Base-by-base conservation (phyloP, 2,329 filamentous ascomycete species). In the Cladosporium phlei region DNA sequence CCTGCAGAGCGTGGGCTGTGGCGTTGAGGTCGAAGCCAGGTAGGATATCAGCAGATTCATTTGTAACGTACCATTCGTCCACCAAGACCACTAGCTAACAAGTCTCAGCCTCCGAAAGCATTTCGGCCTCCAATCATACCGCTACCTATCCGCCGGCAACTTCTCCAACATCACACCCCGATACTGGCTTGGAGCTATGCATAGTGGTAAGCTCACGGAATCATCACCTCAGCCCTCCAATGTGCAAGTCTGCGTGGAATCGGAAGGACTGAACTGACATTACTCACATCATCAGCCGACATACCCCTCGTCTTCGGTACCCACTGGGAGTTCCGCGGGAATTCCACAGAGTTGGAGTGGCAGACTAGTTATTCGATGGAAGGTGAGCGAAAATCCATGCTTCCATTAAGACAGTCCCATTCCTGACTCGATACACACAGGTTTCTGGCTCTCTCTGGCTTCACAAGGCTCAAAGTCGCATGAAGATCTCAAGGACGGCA, bases 151-250 rank as follows among this genome's bases (percentile, higher is more conserved):
- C 47, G 62, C 62, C 4, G 68, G 67, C 30, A 62, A 65, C 37
- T 70, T 68, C 48, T 59, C 63, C 30, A 70, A 71, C 48, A 59
- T 70, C 46, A 65, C 61, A 20, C 61, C 60, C 1, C 57, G 61
- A 14, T 47, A 54, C 9, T 72, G 67, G 66, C 55, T 70, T 11
- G 68, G 69, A 2, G 67, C 66, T 1, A 70, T 66, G 44, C 69
- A 71, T 46, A 52, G 48, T 32, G 49, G 44, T 47, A 24, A 2
- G 29, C 4, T 7, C 9, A 5, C 8, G 11, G 8, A 19, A 1
- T 12, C 10, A 16, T 38, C n/a, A n/a, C 22, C n/a, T n/a, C n/a
- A n/a, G n/a, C n/a, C n/a, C n/a, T n/a, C n/a, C n/a, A n/a, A n/a
- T n/a, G n/a, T n/a, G n/a, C n/a, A n/a, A n/a, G n/a, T n/a, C n/a